Evolutionary conservation across 345 rosid species (phyloP).

Genomic region (Camelina hispida): DNA sequence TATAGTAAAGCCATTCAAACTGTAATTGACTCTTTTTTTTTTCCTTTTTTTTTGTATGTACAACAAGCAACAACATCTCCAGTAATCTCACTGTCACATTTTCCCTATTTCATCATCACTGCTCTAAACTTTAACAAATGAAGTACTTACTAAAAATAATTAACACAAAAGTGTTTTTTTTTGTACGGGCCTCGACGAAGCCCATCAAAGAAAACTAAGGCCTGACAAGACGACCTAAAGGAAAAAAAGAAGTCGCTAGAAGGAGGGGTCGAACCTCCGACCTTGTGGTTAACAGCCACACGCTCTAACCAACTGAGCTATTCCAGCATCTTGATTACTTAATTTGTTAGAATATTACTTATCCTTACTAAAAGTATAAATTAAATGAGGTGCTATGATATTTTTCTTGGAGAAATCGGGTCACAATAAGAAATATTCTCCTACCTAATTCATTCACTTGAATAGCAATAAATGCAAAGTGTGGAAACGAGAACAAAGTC

Average conservation of each 20-base stretch:
- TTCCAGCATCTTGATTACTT: not conserved
- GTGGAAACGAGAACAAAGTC: conserved; percentile 5
- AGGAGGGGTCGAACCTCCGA: conserved; percentile 42
- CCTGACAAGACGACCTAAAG: not conserved
- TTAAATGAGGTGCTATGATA: not conserved
- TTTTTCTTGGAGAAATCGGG: not conserved
- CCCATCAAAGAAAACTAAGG: not conserved
- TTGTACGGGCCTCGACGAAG: not conserved
- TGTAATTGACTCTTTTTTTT: not conserved
- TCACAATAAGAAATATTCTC: not conserved
- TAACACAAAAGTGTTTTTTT: not conserved
- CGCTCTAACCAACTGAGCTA: conserved; percentile 53
- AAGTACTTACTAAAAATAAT: not conserved
- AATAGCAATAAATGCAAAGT: not conserved
- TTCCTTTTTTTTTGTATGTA: not conserved
- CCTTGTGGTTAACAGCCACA: conserved; percentile 89
- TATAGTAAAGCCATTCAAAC: conserved; percentile 26
- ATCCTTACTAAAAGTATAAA: too few species aligned
- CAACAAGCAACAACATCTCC: not conserved
- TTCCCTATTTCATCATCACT: not conserved
- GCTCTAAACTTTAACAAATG: not conserved
- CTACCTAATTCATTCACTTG: not conserved
- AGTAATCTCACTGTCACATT: not conserved
- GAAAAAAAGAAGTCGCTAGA: not conserved
- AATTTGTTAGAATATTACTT: too few species aligned